phyloP scores from a whole-genome alignment of 139 green algal genomes.

The Ulvella scutata region DNA sequence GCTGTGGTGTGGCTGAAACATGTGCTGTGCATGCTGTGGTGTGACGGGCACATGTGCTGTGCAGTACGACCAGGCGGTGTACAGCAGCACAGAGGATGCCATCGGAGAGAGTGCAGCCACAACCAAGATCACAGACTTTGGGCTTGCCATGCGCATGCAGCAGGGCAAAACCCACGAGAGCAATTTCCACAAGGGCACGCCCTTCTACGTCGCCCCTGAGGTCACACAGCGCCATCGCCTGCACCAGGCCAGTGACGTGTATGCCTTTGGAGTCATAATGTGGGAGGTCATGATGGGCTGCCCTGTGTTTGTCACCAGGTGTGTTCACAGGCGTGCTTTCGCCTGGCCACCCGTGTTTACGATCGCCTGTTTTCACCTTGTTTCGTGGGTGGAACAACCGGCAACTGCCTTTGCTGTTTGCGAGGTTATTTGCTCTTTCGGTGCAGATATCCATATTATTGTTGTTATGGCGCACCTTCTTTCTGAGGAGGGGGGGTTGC shows the following conservation, averaged over 20 bases:
- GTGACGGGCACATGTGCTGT: background rate
- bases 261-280: conserved; percentile 29
- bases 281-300: conserved; percentile 20
- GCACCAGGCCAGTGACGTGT: conserved; percentile 20
- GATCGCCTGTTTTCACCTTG: too few species aligned
- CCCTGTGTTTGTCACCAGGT: background rate
- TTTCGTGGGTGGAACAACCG: too few species aligned
- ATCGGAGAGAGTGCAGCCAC: background rate
- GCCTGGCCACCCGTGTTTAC: too few species aligned
- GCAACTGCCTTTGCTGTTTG: too few species aligned
- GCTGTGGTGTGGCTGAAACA: background rate
- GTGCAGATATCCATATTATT: too few species aligned
- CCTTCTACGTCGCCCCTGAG: conserved; percentile 26
- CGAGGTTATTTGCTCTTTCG: too few species aligned
- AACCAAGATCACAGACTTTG: background rate
- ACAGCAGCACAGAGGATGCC: background rate
- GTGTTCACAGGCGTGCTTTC: too few species aligned
- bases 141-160: background rate
- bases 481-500: too few species aligned
- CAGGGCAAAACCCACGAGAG: background rate
- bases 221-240: conserved; percentile 10
- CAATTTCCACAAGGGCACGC: background rate
- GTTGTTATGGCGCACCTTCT: too few species aligned
- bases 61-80: background rate
- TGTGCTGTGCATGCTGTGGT: background rate